phyloP scores from a whole-genome alignment of 768 basidiomycete species.

The Serpula lacrymans region DNA sequence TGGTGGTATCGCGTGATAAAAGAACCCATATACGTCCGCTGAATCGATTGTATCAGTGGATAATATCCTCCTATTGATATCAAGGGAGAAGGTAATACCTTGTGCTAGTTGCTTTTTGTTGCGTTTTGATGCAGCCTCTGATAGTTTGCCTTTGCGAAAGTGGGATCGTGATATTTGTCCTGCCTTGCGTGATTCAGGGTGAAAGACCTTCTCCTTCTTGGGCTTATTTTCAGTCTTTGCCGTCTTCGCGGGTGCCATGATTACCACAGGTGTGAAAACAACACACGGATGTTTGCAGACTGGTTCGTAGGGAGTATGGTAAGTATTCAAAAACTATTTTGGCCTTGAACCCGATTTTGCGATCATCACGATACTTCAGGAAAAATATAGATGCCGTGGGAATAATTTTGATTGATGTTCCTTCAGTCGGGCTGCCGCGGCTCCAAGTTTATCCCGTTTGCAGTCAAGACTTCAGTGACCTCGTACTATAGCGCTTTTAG shows the following conservation, averaged over 20 bases:
- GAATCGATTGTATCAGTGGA: conserved; percentile 5
- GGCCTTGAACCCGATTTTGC: no score
- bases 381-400: no score
- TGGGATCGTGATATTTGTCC: conserved; percentile 66
- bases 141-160: conserved; percentile 66
- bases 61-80: neutral
- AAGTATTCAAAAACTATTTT: no score
- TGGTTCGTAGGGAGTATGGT: no score
- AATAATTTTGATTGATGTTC: no score
- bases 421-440: no score
- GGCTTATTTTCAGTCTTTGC: conserved; percentile 17
- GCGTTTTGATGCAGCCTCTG: conserved; percentile 52
- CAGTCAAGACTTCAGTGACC: no score
- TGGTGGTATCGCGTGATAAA: conserved; percentile 66
- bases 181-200: conserved; percentile 83
- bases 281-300: no score
- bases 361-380: no score
- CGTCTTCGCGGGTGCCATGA: conserved; percentile 2
- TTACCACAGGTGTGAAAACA: no score
- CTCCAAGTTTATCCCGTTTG: no score
- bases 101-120: conserved; percentile 51
- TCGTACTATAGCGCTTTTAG: no score
- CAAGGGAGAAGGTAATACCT: conserved; percentile 37
- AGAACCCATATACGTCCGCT: conserved; percentile 77
- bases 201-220: conserved; percentile 78